Evolutionary conservation across 352 stramenopile species (phyloP), one percentile per base, ranked within the genome.

Genomic region (Pythium myriotylum): DNA sequence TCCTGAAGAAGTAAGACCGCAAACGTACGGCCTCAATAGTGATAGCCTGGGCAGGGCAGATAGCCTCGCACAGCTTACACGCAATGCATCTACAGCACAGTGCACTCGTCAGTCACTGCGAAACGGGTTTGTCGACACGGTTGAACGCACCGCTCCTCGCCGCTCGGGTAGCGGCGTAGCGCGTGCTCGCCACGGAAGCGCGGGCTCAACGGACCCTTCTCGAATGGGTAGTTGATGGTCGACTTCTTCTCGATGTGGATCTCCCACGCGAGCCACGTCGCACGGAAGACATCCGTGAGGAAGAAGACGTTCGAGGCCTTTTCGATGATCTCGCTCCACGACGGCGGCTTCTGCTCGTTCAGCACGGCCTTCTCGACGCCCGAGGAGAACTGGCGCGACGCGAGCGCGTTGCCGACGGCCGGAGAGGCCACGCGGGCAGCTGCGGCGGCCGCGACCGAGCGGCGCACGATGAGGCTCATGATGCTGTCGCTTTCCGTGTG

Each of bases 201-300:
- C 52, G 98, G 96, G 71, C 85, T 98, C 35, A 99, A 65, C 59
- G 93, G 86, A 62, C 91, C 92, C 75, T 99, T 98, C 72, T 99
- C 98, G 72, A 98, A 99, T 48, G 97, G 97, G 79, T 99, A 99
- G 85, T 99, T 99, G 80, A 99, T 98, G 29, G 96, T 99, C 19
- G 98, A 86, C 77, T 99, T 99, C 60, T 80, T 82, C 65, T 95
- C 84, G 43, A 92, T 59, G 70, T 93, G 84, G 49, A 93, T 74
- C 52, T 94, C 86, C 74, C 81, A 89, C 29, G 85, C 74, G 57
- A 94, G 62, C 85, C 85, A 94, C 27, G 78, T 86, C 35, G 83
- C 85, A 43, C 85, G 85, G 66, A 84, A 83, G 42, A 94, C 80
- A 57, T 94, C 85, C 46, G 74, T 81, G 8, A 94, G 73, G 77